Percentiles rank a stretch among this genome's conserved stretches.
These are phyloP conservation scores for Acacia confusa DNA, from an alignment of 306 rosid genomes.

Conservation along the genomic window DNA sequence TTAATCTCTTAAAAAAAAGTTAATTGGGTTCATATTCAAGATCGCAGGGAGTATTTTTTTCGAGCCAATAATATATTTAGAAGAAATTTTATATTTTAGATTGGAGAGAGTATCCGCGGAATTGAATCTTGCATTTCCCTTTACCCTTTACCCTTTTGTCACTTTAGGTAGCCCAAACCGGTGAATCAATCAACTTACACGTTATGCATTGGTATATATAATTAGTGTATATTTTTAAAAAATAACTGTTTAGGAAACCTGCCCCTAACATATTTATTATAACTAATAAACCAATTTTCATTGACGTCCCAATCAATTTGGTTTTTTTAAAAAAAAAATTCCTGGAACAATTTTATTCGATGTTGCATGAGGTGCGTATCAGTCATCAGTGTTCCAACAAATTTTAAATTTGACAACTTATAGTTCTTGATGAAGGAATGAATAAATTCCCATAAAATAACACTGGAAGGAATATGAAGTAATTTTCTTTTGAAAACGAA, in stretches of 20 bases:
- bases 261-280: not conserved
- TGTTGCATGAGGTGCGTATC: not conserved
- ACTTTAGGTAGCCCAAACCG: not conserved
- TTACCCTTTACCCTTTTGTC: not conserved
- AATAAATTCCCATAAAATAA: not conserved
- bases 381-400: conserved; percentile 14
- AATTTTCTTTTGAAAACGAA: not conserved
- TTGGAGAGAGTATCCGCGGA: too few species aligned
- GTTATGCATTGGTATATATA: not conserved
- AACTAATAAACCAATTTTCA: not conserved
- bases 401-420: conserved; percentile 28
- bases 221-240: not conserved
- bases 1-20: too few species aligned
- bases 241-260: not conserved
- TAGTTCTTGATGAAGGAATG: not conserved
- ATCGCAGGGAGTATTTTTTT: fast-evolving
- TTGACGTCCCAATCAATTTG: not conserved
- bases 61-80: too few species aligned
- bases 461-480: not conserved
- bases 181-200: not conserved
- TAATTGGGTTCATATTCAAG: too few species aligned
- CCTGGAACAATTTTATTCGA: not conserved
- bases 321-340: too few species aligned
- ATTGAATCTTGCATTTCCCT: too few species aligned
- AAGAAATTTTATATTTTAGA: too few species aligned